Conservation (phyloP, 108 stramenopile genomes). For the Thalassiosira profunda region DNA sequence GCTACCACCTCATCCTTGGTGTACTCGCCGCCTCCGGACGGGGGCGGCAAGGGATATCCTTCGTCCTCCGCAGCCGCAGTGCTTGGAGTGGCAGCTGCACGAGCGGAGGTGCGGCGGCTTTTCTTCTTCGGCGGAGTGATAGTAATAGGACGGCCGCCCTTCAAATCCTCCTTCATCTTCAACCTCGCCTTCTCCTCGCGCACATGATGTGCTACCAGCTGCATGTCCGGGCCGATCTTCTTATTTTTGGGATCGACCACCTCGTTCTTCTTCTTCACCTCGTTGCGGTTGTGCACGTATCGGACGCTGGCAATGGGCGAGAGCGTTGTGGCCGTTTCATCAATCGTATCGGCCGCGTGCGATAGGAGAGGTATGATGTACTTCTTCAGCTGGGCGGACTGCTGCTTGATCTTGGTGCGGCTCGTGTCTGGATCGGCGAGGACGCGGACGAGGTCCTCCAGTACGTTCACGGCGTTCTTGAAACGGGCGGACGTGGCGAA, state of each 20-base stretch:
- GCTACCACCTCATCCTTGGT: too few relatives aligned
- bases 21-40: too few relatives aligned
- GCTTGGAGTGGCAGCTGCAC: too few relatives aligned
- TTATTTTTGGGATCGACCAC: neutral
- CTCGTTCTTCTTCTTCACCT: slow-evolving; percentile 4
- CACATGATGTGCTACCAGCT: neutral
- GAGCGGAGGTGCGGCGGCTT: too few relatives aligned
- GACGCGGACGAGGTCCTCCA: neutral
- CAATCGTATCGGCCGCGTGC: neutral
- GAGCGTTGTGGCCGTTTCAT: neutral
- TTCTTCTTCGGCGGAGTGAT: too few relatives aligned
- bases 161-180: too few relatives aligned
- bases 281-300: neutral
- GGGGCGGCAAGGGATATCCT: too few relatives aligned
- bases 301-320: neutral
- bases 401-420: neutral
- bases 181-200: neutral
- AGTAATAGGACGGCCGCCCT: too few relatives aligned
- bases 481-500: neutral
- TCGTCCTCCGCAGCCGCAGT: too few relatives aligned
- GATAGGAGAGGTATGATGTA: neutral
- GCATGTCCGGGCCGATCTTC: neutral
- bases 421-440: neutral
- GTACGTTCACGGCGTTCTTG: neutral
- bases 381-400: slow-evolving; percentile 5